Conservation (phyloP, 352 stramenopile species). For the Stramenopiles sp. region DNA sequence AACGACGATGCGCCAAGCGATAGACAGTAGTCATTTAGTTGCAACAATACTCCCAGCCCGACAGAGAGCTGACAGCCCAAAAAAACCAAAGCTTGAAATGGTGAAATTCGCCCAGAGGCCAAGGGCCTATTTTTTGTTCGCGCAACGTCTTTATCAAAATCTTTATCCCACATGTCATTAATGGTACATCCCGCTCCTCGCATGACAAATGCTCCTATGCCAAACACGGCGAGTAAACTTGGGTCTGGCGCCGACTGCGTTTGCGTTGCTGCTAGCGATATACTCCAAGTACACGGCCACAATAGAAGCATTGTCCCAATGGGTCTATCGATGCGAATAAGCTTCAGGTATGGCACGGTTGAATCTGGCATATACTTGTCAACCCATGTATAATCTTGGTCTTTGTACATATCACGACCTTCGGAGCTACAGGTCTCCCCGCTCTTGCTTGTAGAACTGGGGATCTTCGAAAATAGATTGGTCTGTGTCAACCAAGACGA, state of each 20-base stretch:
- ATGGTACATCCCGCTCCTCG: constrained; percentile 90
- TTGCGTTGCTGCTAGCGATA: constrained; percentile 69
- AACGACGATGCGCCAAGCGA: constrained; percentile 69
- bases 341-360: constrained; percentile 58
- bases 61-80: constrained; percentile 70
- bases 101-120: constrained; percentile 63
- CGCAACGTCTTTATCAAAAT: constrained; percentile 84
- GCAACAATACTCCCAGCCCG: constrained; percentile 74
- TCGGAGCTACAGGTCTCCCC: too few relatives aligned
- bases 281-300: constrained; percentile 90
- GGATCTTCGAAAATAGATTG: too few relatives aligned
- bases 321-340: constrained; percentile 54
- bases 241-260: constrained; percentile 49
- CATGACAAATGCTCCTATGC: constrained; percentile 84
- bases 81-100: constrained; percentile 68
- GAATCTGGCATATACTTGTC: constrained; percentile 43
- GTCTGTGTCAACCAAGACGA: too few relatives aligned
- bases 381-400: constrained; percentile 60
- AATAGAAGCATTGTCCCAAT: constrained; percentile 79
- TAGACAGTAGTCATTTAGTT: constrained; percentile 83
- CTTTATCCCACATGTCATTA: constrained; percentile 98
- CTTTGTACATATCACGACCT: too few relatives aligned
- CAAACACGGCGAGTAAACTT: constrained; percentile 50
- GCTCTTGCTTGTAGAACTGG: too few relatives aligned
- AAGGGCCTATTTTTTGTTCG: constrained; percentile 81